These are phyloP conservation scores for Liriodendron chinense DNA, from an alignment of 164 flowering plant genomes.

Conservation along the genomic window DNA sequence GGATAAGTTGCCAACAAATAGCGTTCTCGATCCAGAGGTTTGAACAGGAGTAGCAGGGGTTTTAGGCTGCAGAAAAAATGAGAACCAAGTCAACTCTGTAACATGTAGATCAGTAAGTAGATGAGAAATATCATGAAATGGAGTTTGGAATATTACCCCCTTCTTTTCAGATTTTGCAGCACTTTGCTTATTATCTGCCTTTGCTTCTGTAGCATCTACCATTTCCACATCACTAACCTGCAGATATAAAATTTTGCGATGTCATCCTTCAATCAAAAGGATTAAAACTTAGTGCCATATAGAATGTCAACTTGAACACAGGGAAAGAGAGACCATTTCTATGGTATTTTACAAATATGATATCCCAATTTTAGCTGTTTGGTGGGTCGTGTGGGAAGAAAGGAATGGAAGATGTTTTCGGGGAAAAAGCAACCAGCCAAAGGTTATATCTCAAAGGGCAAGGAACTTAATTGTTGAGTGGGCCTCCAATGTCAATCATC, in stretches of 20 bases:
- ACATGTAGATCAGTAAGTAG: not conserved
- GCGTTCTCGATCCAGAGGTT: constrained; percentile 48
- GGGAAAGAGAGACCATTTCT: not conserved
- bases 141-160: constrained; percentile 23
- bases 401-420: too few relatives aligned
- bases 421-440: too few relatives aligned
- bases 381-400: too few relatives aligned
- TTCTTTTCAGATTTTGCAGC: constrained; percentile 30
- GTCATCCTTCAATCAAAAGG: not conserved
- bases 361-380: too few relatives aligned
- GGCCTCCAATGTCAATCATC: too few relatives aligned
- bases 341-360: too few relatives aligned
- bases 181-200: constrained; percentile 12
- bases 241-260: not conserved
- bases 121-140: not conserved
- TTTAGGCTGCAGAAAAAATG: constrained; percentile 43
- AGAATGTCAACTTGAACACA: not conserved
- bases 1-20: constrained; percentile 77
- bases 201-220: constrained; percentile 55
- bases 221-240: constrained; percentile 63
- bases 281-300: not conserved
- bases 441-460: too few relatives aligned
- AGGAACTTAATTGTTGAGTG: too few relatives aligned
- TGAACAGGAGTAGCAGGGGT: constrained; percentile 58
- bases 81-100: not conserved